Evolutionary conservation across 2,329 filamentous ascomycete genomes (phyloP).

Genomic region (Apiospora pterosperma): DNA sequence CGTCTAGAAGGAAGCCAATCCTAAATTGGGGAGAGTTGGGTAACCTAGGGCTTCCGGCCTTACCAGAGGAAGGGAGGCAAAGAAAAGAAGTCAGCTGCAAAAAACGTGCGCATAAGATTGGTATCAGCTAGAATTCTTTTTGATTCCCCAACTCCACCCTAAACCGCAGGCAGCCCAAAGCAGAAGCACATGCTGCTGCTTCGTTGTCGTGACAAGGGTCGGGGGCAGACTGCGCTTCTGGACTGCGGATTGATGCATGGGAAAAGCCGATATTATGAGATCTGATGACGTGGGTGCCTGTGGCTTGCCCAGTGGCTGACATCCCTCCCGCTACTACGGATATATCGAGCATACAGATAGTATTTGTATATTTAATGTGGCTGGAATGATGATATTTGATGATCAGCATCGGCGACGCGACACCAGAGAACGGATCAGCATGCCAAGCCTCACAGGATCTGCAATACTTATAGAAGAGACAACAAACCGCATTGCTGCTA

Average conservation of each 20-base stretch:
- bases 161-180: background rate
- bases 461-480: background rate
- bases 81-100: background rate
- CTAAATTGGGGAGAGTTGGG: background rate
- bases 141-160: background rate
- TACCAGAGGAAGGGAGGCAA: background rate
- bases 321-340: background rate
- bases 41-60: background rate
- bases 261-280: background rate
- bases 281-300: background rate
- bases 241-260: background rate
- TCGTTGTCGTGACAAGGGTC: conserved; percentile 2
- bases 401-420: background rate
- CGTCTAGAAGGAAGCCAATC: background rate
- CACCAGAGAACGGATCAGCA: background rate
- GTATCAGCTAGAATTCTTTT: background rate
- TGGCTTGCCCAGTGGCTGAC: background rate
- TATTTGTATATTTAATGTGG: background rate
- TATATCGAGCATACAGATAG: background rate
- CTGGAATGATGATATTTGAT: background rate
- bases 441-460: background rate
- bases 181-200: background rate
- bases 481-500: background rate
- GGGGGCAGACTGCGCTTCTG: too few species aligned
- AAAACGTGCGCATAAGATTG: background rate